Base-by-base conservation (phyloP, 208 protist species). In the Leishmania tarentolae region DNA sequence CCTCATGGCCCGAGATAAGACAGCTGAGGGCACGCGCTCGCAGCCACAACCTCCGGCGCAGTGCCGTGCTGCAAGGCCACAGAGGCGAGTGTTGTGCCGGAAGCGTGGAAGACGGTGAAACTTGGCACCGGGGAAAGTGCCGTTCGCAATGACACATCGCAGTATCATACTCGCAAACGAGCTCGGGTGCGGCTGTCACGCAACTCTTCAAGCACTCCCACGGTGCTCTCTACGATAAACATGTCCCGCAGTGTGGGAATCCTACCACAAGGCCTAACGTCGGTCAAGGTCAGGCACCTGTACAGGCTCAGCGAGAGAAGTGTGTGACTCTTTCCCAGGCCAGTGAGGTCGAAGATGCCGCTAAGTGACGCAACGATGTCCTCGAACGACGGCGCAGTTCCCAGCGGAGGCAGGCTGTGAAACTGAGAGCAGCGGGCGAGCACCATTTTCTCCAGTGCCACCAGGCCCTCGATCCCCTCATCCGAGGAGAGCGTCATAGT, bases 161-260 rank as follows among this genome's bases (percentile, higher is more conserved):
- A 84, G 76, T 84, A 84, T 59, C 83, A 75, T 63, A 87, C 76
- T 19, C 80, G 72, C 11, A 87, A 56, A 3, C 56, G 79, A 28
- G 31, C 44, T 3, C 81, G 72, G 37, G 46, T 78, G 59, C 68
- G 71, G 72, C 83, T 87, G 15, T 40, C 52, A 28, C 52, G 69
- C 75, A 87, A 73, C 24, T 80, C 83, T 47, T 80, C 73, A 15
- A 87, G 37, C 47, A 69, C 69, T 40, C 42, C 56, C 59, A 87
- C 83, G 21, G 68, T 81, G 83, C 79, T 87, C 76, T 87, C 83
- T 13, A 65, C 77, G n/a, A 82, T 79, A 61, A 76, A 66, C 13
- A 87, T 61, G n/a, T 87, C 79, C 5, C 68, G 68, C 76, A 87
- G 53, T 24, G 75, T 80, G 28, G 72, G 76, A 35, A 87, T 80